Evolutionary conservation across 441 rosid genomes (phyloP).

Genomic region (Biscutella auriculata): DNA sequence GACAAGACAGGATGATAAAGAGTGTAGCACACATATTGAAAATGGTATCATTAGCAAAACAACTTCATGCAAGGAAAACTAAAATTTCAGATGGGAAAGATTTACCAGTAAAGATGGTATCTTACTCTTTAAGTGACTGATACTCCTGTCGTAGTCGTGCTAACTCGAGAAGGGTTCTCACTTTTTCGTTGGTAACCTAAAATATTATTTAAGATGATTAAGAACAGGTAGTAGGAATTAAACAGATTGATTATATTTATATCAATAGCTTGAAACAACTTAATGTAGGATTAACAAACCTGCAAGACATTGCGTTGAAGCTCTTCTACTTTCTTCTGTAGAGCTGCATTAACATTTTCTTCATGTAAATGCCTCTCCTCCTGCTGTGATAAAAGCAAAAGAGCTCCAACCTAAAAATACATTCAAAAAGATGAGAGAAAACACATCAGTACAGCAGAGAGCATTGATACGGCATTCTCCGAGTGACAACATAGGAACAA

Average conservation of each 20-base stretch:
- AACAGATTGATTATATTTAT: not conserved
- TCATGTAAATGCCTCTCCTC: constrained; percentile 91
- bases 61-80: not conserved
- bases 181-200: constrained; percentile 95
- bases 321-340: constrained; percentile 74
- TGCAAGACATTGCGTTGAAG: constrained; percentile 82
- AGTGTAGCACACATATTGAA: not conserved
- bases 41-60: not conserved
- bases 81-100: not conserved
- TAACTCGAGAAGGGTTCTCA: constrained; percentile 79
- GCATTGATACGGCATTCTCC: not conserved
- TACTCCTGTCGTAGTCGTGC: constrained; percentile 68
- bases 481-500: not conserved
- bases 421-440: not conserved
- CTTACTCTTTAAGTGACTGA: constrained; percentile 65
- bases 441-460: not conserved
- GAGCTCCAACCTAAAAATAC: constrained; percentile 58
- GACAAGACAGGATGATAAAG: not conserved
- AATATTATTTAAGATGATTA: not conserved
- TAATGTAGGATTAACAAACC: constrained; percentile 26
- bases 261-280: not conserved
- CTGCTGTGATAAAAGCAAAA: constrained; percentile 85
- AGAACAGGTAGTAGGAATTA: not conserved
- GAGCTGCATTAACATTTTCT: constrained; percentile 73
- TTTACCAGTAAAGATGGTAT: not conserved